These are phyloP conservation scores for Fusarium torulosum DNA, from an alignment of 2,329 filamentous ascomycete genomes.

Conservation along the genomic window DNA sequence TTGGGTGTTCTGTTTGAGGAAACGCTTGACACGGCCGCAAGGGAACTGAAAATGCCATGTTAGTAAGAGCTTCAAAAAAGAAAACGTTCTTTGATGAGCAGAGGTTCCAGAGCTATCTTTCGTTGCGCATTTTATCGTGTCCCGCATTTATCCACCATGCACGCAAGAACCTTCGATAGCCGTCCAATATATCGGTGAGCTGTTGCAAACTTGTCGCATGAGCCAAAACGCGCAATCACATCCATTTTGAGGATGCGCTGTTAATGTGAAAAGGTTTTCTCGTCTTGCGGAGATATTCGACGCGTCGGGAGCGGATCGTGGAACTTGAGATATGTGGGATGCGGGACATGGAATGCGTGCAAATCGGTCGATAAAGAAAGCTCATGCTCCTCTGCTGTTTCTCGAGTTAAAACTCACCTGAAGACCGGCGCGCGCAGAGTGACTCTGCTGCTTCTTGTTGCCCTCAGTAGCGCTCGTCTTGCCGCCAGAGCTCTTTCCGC, in stretches of 20 bases:
- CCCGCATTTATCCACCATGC: slow-evolving; percentile 29
- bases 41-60: slow-evolving; percentile 77
- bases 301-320: slow-evolving; percentile 43
- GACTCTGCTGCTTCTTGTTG: slow-evolving; percentile 91
- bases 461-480: slow-evolving; percentile 75
- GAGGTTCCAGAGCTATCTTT: slow-evolving; percentile 22
- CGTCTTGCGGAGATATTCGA: slow-evolving; percentile 43
- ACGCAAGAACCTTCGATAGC: slow-evolving; percentile 10
- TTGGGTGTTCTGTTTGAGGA: slow-evolving; percentile 98
- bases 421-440: slow-evolving; percentile 93
- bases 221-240: slow-evolving; percentile 9
- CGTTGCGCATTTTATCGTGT: slow-evolving; percentile 32
- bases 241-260: slow-evolving; percentile 15
- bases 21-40: slow-evolving; percentile 99
- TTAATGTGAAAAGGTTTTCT: slow-evolving; percentile 37
- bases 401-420: slow-evolving; percentile 74
- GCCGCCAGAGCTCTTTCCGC: slow-evolving; percentile 88
- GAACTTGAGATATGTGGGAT: slow-evolving; percentile 44
- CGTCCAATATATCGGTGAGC: slow-evolving; percentile 18
- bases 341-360: slow-evolving; percentile 46
- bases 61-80: slow-evolving; percentile 32
- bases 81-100: slow-evolving; percentile 18
- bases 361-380: slow-evolving; percentile 39
- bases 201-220: slow-evolving; percentile 23
- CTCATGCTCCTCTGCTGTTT: slow-evolving; percentile 19